Evolutionary conservation across 148 eudicot species (phyloP).

Genomic region (Rhododendron kiyosumense): DNA sequence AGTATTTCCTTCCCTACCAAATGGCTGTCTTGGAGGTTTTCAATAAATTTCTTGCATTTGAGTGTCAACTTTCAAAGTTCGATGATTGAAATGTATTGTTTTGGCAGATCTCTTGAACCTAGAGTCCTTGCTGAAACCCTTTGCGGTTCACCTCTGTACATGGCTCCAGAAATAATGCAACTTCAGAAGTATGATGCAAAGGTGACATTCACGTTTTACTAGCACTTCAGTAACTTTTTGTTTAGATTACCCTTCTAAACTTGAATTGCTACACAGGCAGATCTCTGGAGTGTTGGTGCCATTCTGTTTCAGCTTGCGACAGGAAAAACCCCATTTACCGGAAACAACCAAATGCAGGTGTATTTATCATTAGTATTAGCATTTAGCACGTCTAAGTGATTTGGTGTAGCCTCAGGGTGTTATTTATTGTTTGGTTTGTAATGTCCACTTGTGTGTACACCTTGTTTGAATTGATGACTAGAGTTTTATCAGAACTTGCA

Average conservation of each 20-base stretch:
- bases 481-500: not conserved
- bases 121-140: constrained; percentile 79
- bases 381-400: not conserved
- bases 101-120: constrained; percentile 74
- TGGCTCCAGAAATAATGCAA: constrained; percentile 97
- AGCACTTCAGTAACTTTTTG: constrained; percentile 1
- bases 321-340: constrained; percentile 79
- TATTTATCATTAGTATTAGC: not conserved
- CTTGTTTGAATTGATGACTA: constrained; percentile 4
- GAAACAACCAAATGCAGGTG: constrained; percentile 79
- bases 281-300: constrained; percentile 93
- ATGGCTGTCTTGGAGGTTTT: not conserved
- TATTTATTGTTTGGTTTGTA: not conserved
- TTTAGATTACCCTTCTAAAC: constrained; percentile 14
- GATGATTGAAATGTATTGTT: constrained; percentile 5
- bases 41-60: not conserved
- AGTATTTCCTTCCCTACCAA: not conserved
- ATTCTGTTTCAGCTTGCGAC: constrained; percentile 78
- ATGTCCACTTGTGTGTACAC: not conserved
- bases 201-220: constrained; percentile 37
- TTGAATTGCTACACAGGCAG: constrained; percentile 60
- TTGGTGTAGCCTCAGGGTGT: not conserved
- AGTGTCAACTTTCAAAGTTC: not conserved
- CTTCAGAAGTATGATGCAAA: constrained; percentile 85
- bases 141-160: constrained; percentile 89